Base-by-base conservation (phyloP, 805 yeast species). In the Metschnikowia aberdeeniae region DNA sequence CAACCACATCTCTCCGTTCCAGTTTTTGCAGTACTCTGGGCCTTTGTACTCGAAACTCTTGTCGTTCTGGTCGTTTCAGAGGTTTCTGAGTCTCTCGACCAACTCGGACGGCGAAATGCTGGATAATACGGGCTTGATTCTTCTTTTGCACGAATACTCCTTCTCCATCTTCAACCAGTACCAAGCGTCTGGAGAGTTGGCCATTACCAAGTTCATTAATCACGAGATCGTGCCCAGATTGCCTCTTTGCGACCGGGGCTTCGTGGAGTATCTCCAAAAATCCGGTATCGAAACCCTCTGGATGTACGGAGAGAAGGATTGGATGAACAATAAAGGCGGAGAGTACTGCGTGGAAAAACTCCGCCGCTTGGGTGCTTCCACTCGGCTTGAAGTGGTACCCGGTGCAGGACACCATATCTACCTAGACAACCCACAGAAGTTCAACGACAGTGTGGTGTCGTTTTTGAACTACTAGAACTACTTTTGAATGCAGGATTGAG, bases 371-470 rank as follows among this genome's bases (percentile, higher is more conserved):
- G 52, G 59, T 6, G 14, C 56, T 11, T 28, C 30, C 12, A 40
- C 65, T 3, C 44, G 43, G 2, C 64, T 59, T 31, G 42, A 51
- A 27, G 46, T 63, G 7, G 51, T 70, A 10, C 47, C 59, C 20
- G 57, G 64, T 51, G 73, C 75, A 27, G 75, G 75, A 6, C 75
- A 70, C 52, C 75, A 70, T 45, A 60, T 70, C 31, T 70, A 70
- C 46, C 60, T 70, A 50, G 75, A 70, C 51, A 69, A 68, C 44
- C 70, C 73, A 0, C 50, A 47, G 14, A 54, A 42, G 10, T 70
- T 70, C 49, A 68, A 69, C 41, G 36, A 52, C 24, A 27, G 42
- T 0, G 54, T 54, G 7, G 41, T 59, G 4, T 51, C 59, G 1
- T 67, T 66, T 39, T 61, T 69, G 22, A 52, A 40, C 28, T 47